Conservation (phyloP, 768 basidiomycete genomes). For the Rubroboletus satanas region DNA sequence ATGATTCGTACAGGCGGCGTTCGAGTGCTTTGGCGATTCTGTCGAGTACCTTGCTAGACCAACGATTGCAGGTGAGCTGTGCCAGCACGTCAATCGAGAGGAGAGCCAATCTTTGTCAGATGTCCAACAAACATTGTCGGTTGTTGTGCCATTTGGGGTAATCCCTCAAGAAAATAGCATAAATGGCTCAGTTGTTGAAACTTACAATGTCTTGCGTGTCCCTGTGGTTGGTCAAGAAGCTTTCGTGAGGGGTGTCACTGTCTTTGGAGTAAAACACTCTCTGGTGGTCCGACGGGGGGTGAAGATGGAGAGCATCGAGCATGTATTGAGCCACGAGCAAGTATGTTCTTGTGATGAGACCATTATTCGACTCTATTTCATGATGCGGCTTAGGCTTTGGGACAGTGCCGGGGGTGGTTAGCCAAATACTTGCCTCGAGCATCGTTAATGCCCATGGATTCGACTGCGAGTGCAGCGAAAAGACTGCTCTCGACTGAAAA, state of each 20-base stretch:
- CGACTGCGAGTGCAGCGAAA: constrained; percentile 71
- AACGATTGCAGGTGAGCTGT: constrained; percentile 40
- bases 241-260: constrained; percentile 59
- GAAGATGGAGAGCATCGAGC: constrained; percentile 49
- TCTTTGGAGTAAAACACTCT: constrained; percentile 63
- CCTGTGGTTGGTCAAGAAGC: constrained; percentile 35
- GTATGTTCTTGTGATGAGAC: constrained; percentile 34
- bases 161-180: constrained; percentile 80
- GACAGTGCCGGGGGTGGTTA: constrained; percentile 71
- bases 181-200: constrained; percentile 70
- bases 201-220: constrained; percentile 61
- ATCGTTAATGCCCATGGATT: constrained; percentile 52
- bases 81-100: neutral
- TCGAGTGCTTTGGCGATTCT: constrained; percentile 41
- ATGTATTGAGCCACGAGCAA: constrained; percentile 77
- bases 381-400: constrained; percentile 53
- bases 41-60: constrained; percentile 41
- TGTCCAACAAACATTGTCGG: constrained; percentile 52
- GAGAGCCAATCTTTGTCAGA: constrained; percentile 38
- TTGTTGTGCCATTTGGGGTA: constrained; percentile 48
- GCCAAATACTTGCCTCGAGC: constrained; percentile 49
- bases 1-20: constrained; percentile 39
- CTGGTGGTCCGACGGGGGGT: constrained; percentile 61
- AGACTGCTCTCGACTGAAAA: constrained; percentile 28
- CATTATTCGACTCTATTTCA: neutral